phyloP scores from a whole-genome alignment of 2,329 filamentous ascomycete genomes.

The Alternaria novae-zelandiae region DNA sequence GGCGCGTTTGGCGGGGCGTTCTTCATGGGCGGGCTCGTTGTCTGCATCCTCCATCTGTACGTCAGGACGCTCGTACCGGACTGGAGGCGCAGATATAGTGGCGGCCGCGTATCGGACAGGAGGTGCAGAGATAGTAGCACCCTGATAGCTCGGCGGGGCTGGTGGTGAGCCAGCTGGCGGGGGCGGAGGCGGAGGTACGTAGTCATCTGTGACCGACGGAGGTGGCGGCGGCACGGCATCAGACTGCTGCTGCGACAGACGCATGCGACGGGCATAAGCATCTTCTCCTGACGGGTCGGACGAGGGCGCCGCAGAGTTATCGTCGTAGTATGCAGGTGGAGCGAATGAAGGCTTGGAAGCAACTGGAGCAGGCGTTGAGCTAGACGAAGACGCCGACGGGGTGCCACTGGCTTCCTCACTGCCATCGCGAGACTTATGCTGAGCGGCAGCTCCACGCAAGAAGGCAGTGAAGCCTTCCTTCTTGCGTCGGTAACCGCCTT shows the following conservation, averaged over 20 bases:
- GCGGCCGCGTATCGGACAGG: constrained; percentile 73
- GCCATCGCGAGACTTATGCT: constrained; percentile 15
- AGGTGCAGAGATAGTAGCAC: constrained; percentile 73
- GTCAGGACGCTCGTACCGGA: constrained; percentile 66
- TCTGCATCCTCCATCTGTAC: constrained; percentile 16
- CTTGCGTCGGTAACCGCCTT: constrained; percentile 32
- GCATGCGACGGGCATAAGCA: constrained; percentile 29
- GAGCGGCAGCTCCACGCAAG: constrained; percentile 23
- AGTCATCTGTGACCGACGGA: constrained; percentile 15
- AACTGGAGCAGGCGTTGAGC: constrained; percentile 14
- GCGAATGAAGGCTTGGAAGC: constrained; percentile 51
- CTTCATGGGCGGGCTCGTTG: constrained; percentile 28
- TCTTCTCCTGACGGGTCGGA: constrained; percentile 44
- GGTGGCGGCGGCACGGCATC: constrained; percentile 18
- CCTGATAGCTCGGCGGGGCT: constrained; percentile 48
- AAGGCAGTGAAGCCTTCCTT: constrained; percentile 33
- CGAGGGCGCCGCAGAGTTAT: constrained; percentile 32
- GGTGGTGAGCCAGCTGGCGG: constrained; percentile 50
- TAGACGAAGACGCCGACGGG: constrained; percentile 19
- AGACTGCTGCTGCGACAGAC: constrained; percentile 18
- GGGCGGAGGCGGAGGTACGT: constrained; percentile 23
- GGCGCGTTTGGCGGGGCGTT: constrained; percentile 51
- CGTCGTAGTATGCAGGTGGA: constrained; percentile 51
- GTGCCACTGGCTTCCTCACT: constrained; percentile 19
- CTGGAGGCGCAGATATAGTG: constrained; percentile 79